These are phyloP conservation scores for Trichoderma sp. DNA, from an alignment of 2,329 filamentous ascomycete species.

Conservation along the genomic window DNA sequence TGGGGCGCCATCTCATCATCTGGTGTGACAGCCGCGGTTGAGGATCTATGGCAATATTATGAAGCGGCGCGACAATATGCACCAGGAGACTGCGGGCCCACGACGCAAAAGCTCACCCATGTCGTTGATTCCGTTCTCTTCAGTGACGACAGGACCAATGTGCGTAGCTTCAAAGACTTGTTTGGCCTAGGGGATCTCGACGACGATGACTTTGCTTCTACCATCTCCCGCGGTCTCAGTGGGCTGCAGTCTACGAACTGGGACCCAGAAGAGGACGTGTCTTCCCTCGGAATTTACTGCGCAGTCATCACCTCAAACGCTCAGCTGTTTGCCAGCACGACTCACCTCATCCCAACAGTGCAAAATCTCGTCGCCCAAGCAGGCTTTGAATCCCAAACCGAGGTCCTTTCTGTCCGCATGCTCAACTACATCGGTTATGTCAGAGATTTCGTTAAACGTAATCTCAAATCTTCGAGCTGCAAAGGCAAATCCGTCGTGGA, in stretches of 20 bases:
- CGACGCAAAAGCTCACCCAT: constrained; percentile 56
- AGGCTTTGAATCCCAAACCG: constrained; percentile 39
- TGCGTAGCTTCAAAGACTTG: constrained; percentile 42
- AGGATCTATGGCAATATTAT: constrained; percentile 68
- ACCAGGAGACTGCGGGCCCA: constrained; percentile 60
- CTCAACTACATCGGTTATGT: constrained; percentile 52
- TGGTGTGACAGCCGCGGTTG: constrained; percentile 73
- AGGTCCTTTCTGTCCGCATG: constrained; percentile 41
- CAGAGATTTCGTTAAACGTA: constrained; percentile 34
- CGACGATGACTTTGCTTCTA: constrained; percentile 48
- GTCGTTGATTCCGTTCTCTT: constrained; percentile 52
- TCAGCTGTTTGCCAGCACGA: constrained; percentile 43
- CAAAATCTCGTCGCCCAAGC: constrained; percentile 40
- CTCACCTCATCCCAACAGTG: constrained; percentile 35
- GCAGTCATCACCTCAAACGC: constrained; percentile 41
- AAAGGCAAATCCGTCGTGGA: constrained; percentile 26
- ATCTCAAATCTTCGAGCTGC: constrained; percentile 25
- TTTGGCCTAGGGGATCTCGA: constrained; percentile 48
- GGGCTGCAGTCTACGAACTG: constrained; percentile 51
- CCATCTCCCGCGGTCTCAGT: constrained; percentile 41
- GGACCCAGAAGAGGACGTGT: constrained; percentile 46
- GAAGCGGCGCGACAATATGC: constrained; percentile 50
- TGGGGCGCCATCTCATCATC: constrained; percentile 79
- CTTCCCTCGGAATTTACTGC: constrained; percentile 48
- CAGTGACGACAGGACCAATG: constrained; percentile 40